Conservation (phyloP, 352 stramenopile genomes). For the Salisapilia sapeloensis region DNA sequence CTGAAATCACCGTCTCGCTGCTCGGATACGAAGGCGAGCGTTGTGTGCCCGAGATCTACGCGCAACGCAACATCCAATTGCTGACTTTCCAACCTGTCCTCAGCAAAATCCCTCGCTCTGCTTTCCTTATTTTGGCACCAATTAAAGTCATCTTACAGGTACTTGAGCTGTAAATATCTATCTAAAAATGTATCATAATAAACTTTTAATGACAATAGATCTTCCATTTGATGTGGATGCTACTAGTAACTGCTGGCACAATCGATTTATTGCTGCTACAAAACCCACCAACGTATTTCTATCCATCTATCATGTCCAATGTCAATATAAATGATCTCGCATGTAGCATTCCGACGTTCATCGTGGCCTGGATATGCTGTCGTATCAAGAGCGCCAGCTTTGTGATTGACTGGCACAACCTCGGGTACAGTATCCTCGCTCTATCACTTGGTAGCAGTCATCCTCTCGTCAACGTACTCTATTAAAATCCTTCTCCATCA, state of each 20-base stretch:
- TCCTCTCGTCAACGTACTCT: conserved; percentile 47
- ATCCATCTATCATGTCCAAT: background rate
- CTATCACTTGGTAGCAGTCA: conserved; percentile 42
- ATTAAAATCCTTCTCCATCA: background rate
- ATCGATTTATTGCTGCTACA: conserved; percentile 93
- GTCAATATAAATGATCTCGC: background rate
- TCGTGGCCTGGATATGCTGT: conserved; percentile 69
- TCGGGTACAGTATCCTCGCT: conserved; percentile 96
- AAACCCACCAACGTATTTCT: conserved; percentile 88
- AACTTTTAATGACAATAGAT: no score
- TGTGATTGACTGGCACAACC: conserved; percentile 99
- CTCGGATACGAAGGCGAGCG: conserved; percentile 88
- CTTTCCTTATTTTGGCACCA: conserved; percentile 67
- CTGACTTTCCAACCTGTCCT: conserved; percentile 59
- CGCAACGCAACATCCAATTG: conserved; percentile 42
- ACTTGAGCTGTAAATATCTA: conserved; percentile 2
- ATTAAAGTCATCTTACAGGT: conserved; percentile 72
- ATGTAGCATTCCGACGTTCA: conserved; percentile 87
- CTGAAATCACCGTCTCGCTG: conserved; percentile 65
- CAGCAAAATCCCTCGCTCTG: conserved; percentile 30
- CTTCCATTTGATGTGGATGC: conserved; percentile 65
- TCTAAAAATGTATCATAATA: conserved; percentile 1
- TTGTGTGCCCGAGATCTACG: conserved; percentile 61
- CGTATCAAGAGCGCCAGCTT: conserved; percentile 77
- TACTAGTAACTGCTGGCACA: conserved; percentile 49